Conservation (phyloP, 2,329 filamentous ascomycete genomes). For the Apiospora marii region DNA sequence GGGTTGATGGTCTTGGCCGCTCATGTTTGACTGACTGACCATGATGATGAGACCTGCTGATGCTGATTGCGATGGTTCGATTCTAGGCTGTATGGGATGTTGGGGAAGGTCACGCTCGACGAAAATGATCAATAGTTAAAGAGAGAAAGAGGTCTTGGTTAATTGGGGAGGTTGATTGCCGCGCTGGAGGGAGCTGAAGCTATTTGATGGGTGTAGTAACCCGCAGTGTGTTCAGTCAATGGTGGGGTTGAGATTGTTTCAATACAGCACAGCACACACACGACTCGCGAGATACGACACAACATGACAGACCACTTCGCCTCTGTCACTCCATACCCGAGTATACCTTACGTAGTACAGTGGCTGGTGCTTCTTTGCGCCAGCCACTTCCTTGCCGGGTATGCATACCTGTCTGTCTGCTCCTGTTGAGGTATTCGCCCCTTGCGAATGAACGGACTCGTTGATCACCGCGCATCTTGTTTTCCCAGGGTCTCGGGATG, state of each 20-base stretch:
- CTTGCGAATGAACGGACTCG: not conserved
- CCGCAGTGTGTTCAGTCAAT: not conserved
- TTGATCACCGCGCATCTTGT: not conserved
- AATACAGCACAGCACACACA: not conserved
- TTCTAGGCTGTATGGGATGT: not conserved
- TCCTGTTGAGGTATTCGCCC: not conserved
- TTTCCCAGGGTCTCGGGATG: not conserved
- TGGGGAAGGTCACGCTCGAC: not conserved
- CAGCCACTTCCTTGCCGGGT: not conserved
- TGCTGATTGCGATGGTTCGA: not conserved
- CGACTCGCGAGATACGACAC: not conserved
- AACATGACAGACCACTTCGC: not conserved
- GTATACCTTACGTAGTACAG: not conserved
- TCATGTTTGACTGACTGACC: slow-evolving; percentile 15
- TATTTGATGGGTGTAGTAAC: slow-evolving; percentile 3
- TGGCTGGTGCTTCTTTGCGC: slow-evolving; percentile 11
- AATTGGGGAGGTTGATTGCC: not conserved
- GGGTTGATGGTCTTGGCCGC: not conserved
- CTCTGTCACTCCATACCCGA: not conserved
- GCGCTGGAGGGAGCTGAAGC: not conserved
- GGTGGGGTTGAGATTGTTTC: not conserved
- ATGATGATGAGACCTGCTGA: not conserved
- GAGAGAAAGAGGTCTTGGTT: not conserved
- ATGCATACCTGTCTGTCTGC: not conserved
- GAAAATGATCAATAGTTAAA: not conserved